phyloP scores from a whole-genome alignment of 495 filamentous ascomycete genomes.

The Penicillium crystallinum region DNA sequence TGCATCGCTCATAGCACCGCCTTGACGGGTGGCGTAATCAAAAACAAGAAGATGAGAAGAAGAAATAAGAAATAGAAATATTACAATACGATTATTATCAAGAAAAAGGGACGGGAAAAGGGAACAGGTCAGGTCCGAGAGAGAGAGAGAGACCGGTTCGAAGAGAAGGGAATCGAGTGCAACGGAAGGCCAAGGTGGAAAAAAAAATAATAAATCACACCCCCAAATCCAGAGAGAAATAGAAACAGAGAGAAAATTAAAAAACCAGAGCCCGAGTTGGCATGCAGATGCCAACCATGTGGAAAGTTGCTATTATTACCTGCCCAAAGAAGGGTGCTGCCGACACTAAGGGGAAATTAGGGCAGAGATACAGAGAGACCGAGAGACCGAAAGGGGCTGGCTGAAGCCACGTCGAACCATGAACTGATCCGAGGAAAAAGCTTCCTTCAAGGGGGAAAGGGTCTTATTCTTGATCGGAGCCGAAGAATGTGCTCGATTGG shows the following conservation, averaged over 20 bases:
- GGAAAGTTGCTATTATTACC: constrained; percentile 15
- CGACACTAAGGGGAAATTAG: neutral
- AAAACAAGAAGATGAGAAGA: constrained; percentile 9
- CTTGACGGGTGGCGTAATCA: constrained; percentile 25
- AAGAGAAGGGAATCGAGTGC: neutral
- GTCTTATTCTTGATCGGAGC: constrained; percentile 11
- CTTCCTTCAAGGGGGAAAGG: neutral
- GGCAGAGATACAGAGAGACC: neutral
- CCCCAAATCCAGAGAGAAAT: neutral
- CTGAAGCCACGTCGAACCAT: constrained; percentile 4
- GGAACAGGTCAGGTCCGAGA: constrained; percentile 2
- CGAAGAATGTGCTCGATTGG: constrained; percentile 13
- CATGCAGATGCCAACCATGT: constrained; percentile 43
- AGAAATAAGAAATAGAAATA: constrained; percentile 4
- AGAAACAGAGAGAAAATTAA: neutral
- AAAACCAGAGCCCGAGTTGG: constrained; percentile 13
- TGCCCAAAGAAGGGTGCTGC: neutral
- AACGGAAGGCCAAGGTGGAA: constrained; percentile 2
- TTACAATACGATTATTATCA: no score
- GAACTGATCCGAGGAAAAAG: neutral
- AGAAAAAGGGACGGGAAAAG: no score
- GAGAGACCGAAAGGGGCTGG: neutral
- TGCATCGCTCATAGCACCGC: constrained; percentile 8
- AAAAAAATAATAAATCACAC: neutral
- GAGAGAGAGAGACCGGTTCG: neutral